Evolutionary conservation across 495 filamentous ascomycete species (phyloP).

Genomic region (Physcia stellaris): DNA sequence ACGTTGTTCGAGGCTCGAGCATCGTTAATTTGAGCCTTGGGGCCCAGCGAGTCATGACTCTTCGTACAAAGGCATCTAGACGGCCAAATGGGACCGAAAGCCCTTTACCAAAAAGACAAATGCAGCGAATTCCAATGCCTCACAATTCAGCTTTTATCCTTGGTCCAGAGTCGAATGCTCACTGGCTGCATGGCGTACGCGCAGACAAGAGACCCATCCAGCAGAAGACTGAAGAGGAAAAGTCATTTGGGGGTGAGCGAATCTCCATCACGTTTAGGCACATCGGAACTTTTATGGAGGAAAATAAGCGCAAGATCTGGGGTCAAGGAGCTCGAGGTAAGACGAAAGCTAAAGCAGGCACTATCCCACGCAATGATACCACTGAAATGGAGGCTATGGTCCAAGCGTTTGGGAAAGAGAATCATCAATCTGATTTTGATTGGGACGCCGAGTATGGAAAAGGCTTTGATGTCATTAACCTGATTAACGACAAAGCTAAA

Average conservation of each 20-base stretch:
- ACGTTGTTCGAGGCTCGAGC: constrained; percentile 64
- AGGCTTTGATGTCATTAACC: constrained; percentile 83
- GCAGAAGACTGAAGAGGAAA: constrained; percentile 56
- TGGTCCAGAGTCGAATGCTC: constrained; percentile 65
- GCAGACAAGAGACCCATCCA: constrained; percentile 60
- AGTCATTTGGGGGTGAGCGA: constrained; percentile 56
- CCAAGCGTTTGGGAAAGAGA: constrained; percentile 72
- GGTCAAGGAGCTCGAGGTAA: constrained; percentile 79
- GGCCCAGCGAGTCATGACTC: constrained; percentile 78
- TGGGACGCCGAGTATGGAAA: constrained; percentile 67
- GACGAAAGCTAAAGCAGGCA: constrained; percentile 35
- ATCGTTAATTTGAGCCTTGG: constrained; percentile 92
- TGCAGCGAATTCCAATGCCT: constrained; percentile 60
- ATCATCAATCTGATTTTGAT: constrained; percentile 58
- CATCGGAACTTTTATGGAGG: constrained; percentile 72
- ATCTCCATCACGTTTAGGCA: constrained; percentile 88
- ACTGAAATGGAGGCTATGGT: constrained; percentile 50
- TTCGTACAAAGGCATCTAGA: constrained; percentile 63
- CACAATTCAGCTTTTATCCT: constrained; percentile 83
- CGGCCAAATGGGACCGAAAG: constrained; percentile 14
- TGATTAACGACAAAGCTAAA: constrained; percentile 34
- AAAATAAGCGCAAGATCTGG: constrained; percentile 57
- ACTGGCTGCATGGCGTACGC: constrained; percentile 82
- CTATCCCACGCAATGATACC: constrained; percentile 54
- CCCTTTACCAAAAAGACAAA: constrained; percentile 25